Percentiles rank a stretch among this genome's conserved stretches.
phyloP scores from a whole-genome alignment of 2,329 filamentous ascomycete species.

The Exophiala spinifera region DNA sequence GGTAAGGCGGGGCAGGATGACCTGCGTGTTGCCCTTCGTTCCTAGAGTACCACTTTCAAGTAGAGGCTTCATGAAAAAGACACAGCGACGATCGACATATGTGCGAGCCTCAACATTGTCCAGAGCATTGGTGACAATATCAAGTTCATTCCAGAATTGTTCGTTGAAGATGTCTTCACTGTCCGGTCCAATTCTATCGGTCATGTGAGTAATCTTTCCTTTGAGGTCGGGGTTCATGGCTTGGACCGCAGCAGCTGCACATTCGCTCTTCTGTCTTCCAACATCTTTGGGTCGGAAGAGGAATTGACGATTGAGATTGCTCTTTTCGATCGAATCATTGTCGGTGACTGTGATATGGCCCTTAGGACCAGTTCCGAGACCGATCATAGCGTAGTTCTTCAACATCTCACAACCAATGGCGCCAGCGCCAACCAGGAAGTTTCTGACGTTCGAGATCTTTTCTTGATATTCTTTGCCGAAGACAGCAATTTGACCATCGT shows the following conservation, averaged over 20 bases:
- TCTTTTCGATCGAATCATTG: slow-evolving; percentile 98
- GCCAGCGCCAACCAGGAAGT: slow-evolving; percentile 93
- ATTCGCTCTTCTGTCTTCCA: slow-evolving; percentile 93
- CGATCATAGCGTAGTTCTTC: slow-evolving; percentile 99
- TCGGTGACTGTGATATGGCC: slow-evolving; percentile 92
- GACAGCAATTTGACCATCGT: slow-evolving; percentile 95
- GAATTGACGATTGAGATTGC: slow-evolving; percentile 96
- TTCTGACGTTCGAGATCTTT: slow-evolving; percentile 82
- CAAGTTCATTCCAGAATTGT: slow-evolving; percentile 79
- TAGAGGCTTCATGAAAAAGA: slow-evolving; percentile 96
- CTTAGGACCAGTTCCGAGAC: slow-evolving; percentile 79
- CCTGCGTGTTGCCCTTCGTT: slow-evolving; percentile 97
- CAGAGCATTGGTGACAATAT: slow-evolving; percentile 92
- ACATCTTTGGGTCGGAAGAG: slow-evolving; percentile 92
- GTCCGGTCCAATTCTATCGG: slow-evolving; percentile 85
- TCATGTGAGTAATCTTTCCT: slow-evolving; percentile 79
- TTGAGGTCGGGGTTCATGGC: slow-evolving; percentile 91
- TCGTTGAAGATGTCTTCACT: slow-evolving; percentile 96
- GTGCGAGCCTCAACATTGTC: slow-evolving; percentile 97
- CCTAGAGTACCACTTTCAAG: slow-evolving; percentile 97
- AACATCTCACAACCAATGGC: slow-evolving; percentile 99
- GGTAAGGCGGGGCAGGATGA: slow-evolving; percentile 83
- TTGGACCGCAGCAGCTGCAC: slow-evolving; percentile 83
- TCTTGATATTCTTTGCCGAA: slow-evolving; percentile 93
- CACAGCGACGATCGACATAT: slow-evolving; percentile 92